Evolutionary conservation across 495 filamentous ascomycete species (phyloP), one percentile per base, ranked within the genome.

Genomic region (Parathielavia hyrcaniae): DNA sequence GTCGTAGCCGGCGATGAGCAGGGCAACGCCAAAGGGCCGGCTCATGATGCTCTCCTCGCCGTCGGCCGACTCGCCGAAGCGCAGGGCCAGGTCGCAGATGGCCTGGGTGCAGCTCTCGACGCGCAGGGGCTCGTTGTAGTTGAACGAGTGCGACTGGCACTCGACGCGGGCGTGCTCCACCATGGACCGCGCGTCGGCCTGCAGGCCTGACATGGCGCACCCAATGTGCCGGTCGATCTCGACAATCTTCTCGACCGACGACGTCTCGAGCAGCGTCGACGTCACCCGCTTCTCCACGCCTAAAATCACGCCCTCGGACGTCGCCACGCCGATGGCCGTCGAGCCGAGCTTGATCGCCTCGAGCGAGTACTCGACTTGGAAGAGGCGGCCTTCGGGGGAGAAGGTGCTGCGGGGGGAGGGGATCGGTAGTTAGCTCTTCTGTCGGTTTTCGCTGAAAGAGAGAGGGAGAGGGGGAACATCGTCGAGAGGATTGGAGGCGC

Each of bases 311-410:
- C 93, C 93, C 62, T 90, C 85, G 51, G 86, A 85, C 44, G 93
- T 98, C 62, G 93, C 89, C 61, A 98, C 90, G 68, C 93, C 93
- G 78, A 98, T 98, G 65, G 93, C 93, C 59, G 93, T 98, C 55
- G 88, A 93, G 67, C 93, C 93, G 66, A 97, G 90, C 77, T 98
- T 98, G 83, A 98, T 98, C 73, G 93, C 93, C 83, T 98, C 93
- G 61, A 98, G 88, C 57, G 95, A 97, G 83, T 98, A 98, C 87
- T 98, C 93, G 77, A 98, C 93, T 81, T 98, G 93, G 84, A 98
- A 98, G 73, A 98, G 87, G 78, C 93, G 93, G 67, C 93, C 93
- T 82, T 98, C 93, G 49, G 93, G 93, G 64, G 93, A 98, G 87
- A 98, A 98, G 82, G 93, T 98, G 82, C 91, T 97, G 71, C 52